These are phyloP conservation scores for Kuraishia ogatae DNA, from an alignment of 805 yeast species.

Conservation along the genomic window DNA sequence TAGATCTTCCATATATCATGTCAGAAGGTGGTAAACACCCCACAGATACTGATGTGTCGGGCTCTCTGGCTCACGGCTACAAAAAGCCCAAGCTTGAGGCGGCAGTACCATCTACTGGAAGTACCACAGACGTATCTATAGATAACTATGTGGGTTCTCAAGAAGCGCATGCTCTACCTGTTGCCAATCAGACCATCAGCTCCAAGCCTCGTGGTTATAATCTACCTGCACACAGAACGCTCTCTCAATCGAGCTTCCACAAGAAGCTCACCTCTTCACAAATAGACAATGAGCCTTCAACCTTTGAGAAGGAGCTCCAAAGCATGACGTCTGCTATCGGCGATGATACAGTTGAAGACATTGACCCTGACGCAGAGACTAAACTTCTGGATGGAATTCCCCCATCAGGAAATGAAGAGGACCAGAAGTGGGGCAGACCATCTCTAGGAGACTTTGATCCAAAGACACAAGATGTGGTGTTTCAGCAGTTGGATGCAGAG, in stretches of 20 bases:
- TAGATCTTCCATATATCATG: not conserved
- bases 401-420: constrained; percentile 10
- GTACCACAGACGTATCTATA: constrained; percentile 9
- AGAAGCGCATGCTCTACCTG: constrained; percentile 22
- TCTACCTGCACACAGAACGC: constrained; percentile 18
- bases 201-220: constrained; percentile 17
- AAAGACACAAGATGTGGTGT: constrained; percentile 42
- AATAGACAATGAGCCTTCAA: constrained; percentile 29
- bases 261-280: constrained; percentile 18
- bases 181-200: constrained; percentile 19
- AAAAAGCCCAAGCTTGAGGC: not conserved
- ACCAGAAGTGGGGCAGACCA: constrained; percentile 43
- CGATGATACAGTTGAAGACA: constrained; percentile 10
- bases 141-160: constrained; percentile 15
- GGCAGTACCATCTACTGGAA: too few species aligned
- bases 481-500: constrained; percentile 94
- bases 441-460: constrained; percentile 46
- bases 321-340: constrained; percentile 31
- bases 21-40: not conserved
- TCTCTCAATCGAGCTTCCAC: constrained; percentile 16
- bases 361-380: constrained; percentile 8
- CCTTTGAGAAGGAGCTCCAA: constrained; percentile 44
- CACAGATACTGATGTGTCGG: not conserved
- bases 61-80: not conserved
- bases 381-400: not conserved